Evolutionary conservation across 2,329 filamentous ascomycete genomes (phyloP), one percentile per base, ranked within the genome.

Genomic region (Diaporthe vexans): DNA sequence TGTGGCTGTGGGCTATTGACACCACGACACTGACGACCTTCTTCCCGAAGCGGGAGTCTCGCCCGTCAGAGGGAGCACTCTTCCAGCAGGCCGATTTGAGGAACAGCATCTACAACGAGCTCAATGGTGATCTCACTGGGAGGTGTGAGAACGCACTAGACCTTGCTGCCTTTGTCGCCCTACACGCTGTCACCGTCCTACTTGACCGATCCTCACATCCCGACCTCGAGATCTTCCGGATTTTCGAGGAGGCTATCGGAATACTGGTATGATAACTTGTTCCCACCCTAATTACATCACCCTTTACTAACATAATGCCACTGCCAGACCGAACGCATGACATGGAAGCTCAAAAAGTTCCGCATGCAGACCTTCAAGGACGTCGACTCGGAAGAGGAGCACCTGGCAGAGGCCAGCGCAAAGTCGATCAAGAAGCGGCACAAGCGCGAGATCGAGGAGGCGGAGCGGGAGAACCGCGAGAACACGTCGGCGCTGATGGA

Each of bases 221-320:
- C 0, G 89, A 92, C 61, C 82, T 93, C 0, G 90, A 93, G 74
- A 85, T 92, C 0, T 91, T 92, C 74, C 87, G 90, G 2, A 90
- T 93, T 0, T 92, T 93, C 61, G 90, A 92, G 77, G 91, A 93
- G 75, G 91, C 90, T 7, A 90, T 93, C 43, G 91, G 90, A 17
- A 88, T 92, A 29, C 78, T 92, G 76, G 90, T 91, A 79, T 59
- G 83, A 74, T 15, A 51, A n/a, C 9, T 24, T 7, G 7, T 24
- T 24, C 4, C 11, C 46, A n/a, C 1, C 21, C 46, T 19, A 51
- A 3, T 10, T 51, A 6, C 21, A 11, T 4, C 17, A 2, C 46
- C 46, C 19, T 21, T 7, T 13, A 35, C 19, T 69, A 29, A 7
- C 4, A 6, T 7, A 5, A 35, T n/a, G 3, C 21, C 11, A 10